Evolutionary conservation across 805 yeast species (phyloP), one percentile per base, ranked within the genome.

Genomic region (Nakazawaea ernobii): DNA sequence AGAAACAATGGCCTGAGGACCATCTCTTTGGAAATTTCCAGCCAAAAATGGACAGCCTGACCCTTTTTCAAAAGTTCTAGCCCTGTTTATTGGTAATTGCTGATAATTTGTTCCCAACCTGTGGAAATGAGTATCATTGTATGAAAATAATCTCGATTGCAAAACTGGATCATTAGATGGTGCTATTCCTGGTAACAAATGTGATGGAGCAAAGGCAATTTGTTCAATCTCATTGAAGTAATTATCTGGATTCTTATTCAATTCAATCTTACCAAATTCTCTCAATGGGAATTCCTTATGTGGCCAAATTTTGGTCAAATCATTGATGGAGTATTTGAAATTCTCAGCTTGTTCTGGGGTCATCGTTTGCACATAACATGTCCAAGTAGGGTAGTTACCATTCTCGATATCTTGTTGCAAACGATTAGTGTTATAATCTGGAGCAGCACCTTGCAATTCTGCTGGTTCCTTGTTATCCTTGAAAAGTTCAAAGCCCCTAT

Each of bases 161-260:
- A 84, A 70, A 17, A 84, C 89, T 24, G 89, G 87, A 66, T 84
- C 91, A 50, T 85, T 85, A 42, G 85, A 75, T 48, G 91, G 79
- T 68, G 83, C 87, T 71, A 82, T 77, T 60, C 81, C 85, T 39
- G 89, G 89, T 38, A 83, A 86, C 43, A 84, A 71, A 69, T 83
- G 86, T 48, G 82, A 68, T 42, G 91, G 92, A 29, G 85, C 68
- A 69, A 85, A 84, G 5, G 90, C 91, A 51, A 71, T 65, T 61
- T 75, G 80, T 59, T 73, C 82, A 58, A 70, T 70, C 54, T 62
- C 66, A 24, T 54, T 60, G 58, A 73, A 74, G 62, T 74, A 80
- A 65, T 80, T 80, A 47, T 67, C 65, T 37, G 80, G 80, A 64
- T 79, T 79, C 59, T 71, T 69, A 65, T 80, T 73, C 53, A 80